These are phyloP conservation scores for Candida sonorensis DNA, from an alignment of 805 yeast genomes.

Conservation along the genomic window DNA sequence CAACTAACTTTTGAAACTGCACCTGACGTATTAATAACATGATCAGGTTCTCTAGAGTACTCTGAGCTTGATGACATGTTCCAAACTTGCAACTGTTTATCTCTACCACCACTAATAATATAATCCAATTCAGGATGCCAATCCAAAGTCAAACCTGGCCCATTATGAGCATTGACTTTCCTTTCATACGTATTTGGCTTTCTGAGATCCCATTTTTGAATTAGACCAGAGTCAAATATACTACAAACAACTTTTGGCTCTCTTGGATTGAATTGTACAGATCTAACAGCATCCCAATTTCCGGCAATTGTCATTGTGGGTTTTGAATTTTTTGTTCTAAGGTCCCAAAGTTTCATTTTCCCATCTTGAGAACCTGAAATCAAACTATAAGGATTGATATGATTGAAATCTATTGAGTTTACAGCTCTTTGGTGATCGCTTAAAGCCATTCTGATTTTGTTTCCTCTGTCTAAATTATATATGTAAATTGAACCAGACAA, in stretches of 20 bases:
- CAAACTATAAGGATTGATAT: conserved; percentile 32
- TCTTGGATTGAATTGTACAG: conserved; percentile 47
- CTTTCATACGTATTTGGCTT: conserved; percentile 56
- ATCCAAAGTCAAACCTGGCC: conserved; percentile 81
- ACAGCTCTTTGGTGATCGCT: conserved; percentile 41
- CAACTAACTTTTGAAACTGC: conserved; percentile 76
- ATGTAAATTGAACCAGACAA: conserved; percentile 41
- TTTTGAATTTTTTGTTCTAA: conserved; percentile 39
- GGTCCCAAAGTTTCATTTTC: conserved; percentile 68
- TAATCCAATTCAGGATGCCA: conserved; percentile 84
- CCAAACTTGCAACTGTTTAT: conserved; percentile 76
- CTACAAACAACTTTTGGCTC: conserved; percentile 57
- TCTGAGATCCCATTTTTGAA: conserved; percentile 85
- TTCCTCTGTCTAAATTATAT: conserved; percentile 25
- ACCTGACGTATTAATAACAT: conserved; percentile 64
- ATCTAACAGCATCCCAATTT: conserved; percentile 64
- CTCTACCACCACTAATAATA: conserved; percentile 89
- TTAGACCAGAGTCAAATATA: conserved; percentile 82
- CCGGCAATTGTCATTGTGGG: conserved; percentile 48
- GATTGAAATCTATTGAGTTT: conserved; percentile 36
- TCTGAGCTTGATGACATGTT: conserved; percentile 37
- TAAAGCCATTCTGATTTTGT: conserved; percentile 23
- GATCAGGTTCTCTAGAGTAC: conserved; percentile 51
- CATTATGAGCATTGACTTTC: conserved; percentile 81
- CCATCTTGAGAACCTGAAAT: conserved; percentile 79